Conservation (phyloP, 1,284 basidiomycete species). For the Heterobasidion occidentale region DNA sequence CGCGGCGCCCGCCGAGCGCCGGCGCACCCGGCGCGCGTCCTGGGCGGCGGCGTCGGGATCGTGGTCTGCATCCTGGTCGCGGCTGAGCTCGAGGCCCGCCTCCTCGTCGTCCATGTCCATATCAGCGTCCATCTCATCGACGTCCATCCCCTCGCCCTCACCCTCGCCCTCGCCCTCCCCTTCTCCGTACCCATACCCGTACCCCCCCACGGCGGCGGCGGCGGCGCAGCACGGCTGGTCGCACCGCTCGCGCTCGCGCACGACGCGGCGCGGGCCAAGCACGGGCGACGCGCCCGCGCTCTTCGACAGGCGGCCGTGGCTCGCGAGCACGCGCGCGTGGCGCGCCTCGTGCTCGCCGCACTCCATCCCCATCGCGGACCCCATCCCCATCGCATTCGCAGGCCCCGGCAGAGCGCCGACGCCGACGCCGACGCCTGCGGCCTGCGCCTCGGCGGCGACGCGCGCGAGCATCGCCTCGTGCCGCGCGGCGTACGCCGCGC, state of each 20-base stretch:
- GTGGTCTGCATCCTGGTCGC: too few species aligned
- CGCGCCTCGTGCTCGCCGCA: neutral
- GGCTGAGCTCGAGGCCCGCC: too few species aligned
- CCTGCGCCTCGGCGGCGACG: slow-evolving; percentile 66
- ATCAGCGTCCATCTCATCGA: too few species aligned
- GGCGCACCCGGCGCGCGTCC: too few species aligned
- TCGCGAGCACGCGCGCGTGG: slow-evolving; percentile 21
- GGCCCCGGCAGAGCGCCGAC: too few species aligned
- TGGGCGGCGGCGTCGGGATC: too few species aligned
- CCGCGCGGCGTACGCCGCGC: slow-evolving; percentile 80
- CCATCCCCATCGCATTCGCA: neutral
- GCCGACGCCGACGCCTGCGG: neutral
- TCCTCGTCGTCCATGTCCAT: too few species aligned
- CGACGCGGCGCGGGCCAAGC: slow-evolving; percentile 16
- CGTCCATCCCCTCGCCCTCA: neutral
- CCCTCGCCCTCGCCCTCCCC: neutral
- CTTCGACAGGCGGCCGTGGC: slow-evolving; percentile 31
- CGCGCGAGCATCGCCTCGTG: slow-evolving; percentile 75
- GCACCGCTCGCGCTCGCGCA: slow-evolving; percentile 19
- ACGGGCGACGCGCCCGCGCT: slow-evolving; percentile 69
- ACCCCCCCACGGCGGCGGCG: neutral
- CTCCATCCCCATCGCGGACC: neutral
- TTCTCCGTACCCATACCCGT: neutral
- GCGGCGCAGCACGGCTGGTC: neutral
- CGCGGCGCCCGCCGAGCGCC: too few species aligned